Conservation (phyloP, 306 rosid genomes). For the Canavalia gladiata region DNA sequence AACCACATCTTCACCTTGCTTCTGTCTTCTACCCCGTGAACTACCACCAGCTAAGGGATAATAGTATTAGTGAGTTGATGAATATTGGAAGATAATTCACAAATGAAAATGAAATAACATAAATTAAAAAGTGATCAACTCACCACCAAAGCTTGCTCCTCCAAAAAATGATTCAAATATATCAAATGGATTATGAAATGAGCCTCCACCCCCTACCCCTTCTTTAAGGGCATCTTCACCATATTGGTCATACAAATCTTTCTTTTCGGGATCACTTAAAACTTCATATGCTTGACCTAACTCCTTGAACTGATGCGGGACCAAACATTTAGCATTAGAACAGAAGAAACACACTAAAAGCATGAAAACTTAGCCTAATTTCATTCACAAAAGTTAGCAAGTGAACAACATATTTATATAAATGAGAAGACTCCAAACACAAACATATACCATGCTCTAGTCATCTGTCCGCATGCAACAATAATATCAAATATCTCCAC, state of each 20-base stretch:
- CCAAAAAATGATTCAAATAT: conserved; percentile 76
- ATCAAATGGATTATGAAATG: conserved; percentile 76
- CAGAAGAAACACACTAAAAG: neutral
- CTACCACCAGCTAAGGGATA: conserved; percentile 55
- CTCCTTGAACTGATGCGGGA: conserved; percentile 74
- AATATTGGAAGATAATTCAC: conserved; percentile 23
- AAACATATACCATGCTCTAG: conserved; percentile 17
- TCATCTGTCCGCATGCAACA: conserved; percentile 28
- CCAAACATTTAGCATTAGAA: neutral
- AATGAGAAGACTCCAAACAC: neutral
- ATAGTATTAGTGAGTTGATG: conserved; percentile 7
- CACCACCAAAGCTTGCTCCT: conserved; percentile 64
- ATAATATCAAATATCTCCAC: neutral
- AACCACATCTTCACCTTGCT: conserved; percentile 82
- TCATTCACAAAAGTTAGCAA: neutral
- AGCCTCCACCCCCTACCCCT: conserved; percentile 75
- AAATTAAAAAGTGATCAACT: conserved; percentile 39
- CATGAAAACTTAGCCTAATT: neutral
- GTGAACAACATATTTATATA: conserved; percentile 14
- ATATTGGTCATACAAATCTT: conserved; percentile 76
- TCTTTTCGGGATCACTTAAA: conserved; percentile 77
- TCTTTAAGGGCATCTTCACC: conserved; percentile 90
- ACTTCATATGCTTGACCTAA: conserved; percentile 85
- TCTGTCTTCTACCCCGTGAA: conserved; percentile 75
- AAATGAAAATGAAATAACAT: neutral